A percentile compares a stretch with the other conserved stretches of the same genome.
Conservation (phyloP, 192 early-diverging fungal genomes). For the Coemansia sp. region DNA sequence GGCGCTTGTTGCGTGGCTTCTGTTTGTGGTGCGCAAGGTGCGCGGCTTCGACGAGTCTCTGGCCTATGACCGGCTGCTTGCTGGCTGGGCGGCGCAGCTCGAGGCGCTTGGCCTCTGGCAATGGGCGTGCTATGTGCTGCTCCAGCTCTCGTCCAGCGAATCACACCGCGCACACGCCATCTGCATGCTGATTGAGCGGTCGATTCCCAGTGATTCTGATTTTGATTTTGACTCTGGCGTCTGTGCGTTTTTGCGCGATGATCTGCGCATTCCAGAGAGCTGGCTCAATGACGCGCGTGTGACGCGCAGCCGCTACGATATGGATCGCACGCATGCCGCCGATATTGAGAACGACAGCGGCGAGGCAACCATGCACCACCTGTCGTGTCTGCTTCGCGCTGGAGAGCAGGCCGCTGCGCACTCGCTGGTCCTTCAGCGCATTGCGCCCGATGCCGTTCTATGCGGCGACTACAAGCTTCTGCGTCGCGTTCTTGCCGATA, state of each 20-base stretch:
- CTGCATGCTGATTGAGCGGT: slow-evolving; percentile 34
- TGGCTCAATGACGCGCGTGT: slow-evolving; percentile 59
- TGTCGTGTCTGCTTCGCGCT: slow-evolving; percentile 49
- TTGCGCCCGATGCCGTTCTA: slow-evolving; percentile 61
- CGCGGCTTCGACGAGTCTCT: slow-evolving; percentile 54
- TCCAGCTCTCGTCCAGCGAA: slow-evolving; percentile 59
- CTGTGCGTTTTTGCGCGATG: slow-evolving; percentile 60
- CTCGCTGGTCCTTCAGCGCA: slow-evolving; percentile 50
- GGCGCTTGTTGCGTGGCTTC: slow-evolving; percentile 65
- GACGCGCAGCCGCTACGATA: slow-evolving; percentile 55
- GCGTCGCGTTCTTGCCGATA: slow-evolving; percentile 26
- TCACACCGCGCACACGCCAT: slow-evolving; percentile 54
- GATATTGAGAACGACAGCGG: slow-evolving; percentile 6
- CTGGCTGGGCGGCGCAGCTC: slow-evolving; percentile 67
- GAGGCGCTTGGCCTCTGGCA: slow-evolving; percentile 78
- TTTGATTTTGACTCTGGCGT: slow-evolving; percentile 12
- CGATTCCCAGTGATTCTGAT: slow-evolving; percentile 13
- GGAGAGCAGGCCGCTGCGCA: slow-evolving; percentile 54
- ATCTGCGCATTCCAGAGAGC: slow-evolving; percentile 60
- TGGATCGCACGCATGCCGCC: slow-evolving; percentile 21
- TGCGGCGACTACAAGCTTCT: slow-evolving; percentile 53
- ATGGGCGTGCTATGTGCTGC: slow-evolving; percentile 78
- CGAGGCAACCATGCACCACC: slow-evolving; percentile 29
- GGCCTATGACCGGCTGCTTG: slow-evolving; percentile 58
- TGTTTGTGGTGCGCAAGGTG: slow-evolving; percentile 45